Conservation (phyloP, 768 basidiomycete genomes). For the Obba rivulosa region DNA sequence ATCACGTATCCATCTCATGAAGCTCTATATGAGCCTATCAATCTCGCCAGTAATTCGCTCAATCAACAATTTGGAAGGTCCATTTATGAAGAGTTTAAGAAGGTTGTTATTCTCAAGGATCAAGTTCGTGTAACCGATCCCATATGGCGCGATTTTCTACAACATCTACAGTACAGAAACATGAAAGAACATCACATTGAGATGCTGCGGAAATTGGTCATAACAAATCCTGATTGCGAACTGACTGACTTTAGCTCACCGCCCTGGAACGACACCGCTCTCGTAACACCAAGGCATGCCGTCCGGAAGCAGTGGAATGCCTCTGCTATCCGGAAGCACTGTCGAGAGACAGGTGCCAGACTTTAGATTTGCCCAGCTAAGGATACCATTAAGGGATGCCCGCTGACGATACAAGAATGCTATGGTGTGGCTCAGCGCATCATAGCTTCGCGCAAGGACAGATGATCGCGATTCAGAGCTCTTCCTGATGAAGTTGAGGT, state of each 20-base stretch:
- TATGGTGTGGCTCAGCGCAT: conserved; percentile 5
- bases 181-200: conserved; percentile 21
- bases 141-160: conserved; percentile 27
- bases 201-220: conserved; percentile 21
- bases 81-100: conserved; percentile 14
- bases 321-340: conserved; percentile 17
- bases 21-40: conserved; percentile 18
- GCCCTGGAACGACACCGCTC: conserved; percentile 29
- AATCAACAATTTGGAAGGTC: neutral
- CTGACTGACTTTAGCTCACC: conserved; percentile 18
- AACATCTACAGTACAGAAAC: conserved; percentile 19
- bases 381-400: conserved; percentile 19
- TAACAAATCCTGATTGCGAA: conserved; percentile 15
- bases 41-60: neutral
- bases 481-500: conserved; percentile 19
- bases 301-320: conserved; percentile 35
- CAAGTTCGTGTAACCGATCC: conserved; percentile 30
- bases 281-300: conserved; percentile 34
- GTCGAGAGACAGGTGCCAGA: conserved; percentile 5
- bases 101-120: conserved; percentile 31
- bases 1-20: conserved; percentile 20
- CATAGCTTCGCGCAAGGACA: no score
- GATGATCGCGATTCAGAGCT: neutral
- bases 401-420: conserved; percentile 9
- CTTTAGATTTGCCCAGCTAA: conserved; percentile 27